Conservation (phyloP, 192 early-diverging fungal genomes). For the Lobulomyces angularis region DNA sequence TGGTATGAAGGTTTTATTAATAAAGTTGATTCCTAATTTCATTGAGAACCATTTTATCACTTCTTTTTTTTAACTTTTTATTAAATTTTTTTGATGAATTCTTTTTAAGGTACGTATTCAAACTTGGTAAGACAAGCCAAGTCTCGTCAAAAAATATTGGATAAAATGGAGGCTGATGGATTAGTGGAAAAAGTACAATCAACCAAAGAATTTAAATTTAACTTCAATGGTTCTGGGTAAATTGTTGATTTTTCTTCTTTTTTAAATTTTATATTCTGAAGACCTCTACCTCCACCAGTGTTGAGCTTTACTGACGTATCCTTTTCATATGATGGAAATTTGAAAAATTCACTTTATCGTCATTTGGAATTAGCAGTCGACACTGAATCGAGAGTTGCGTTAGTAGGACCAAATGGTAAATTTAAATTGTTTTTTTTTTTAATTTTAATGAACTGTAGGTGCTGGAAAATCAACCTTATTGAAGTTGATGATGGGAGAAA, state of each 20-base stretch:
- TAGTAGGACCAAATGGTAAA: slow-evolving; percentile 87
- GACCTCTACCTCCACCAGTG: slow-evolving; percentile 90
- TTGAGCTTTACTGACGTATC: slow-evolving; percentile 82
- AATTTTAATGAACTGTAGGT: slow-evolving; percentile 56
- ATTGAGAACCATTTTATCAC: no score
- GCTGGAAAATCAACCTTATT: slow-evolving; percentile 92
- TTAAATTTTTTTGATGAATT: no score
- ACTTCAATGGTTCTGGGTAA: slow-evolving; percentile 74
- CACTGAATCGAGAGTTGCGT: slow-evolving; percentile 96
- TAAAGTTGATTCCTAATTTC: no score
- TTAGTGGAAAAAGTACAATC: slow-evolving; percentile 88
- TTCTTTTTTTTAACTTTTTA: no score
- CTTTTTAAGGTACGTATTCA: slow-evolving; percentile 98
- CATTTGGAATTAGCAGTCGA: slow-evolving; percentile 89
- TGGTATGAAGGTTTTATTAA: no score
- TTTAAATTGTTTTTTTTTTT: slow-evolving; percentile 44
- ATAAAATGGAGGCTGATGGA: slow-evolving; percentile 99
- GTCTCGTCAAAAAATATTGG: slow-evolving; percentile 98
- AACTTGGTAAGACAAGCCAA: slow-evolving; percentile 98
- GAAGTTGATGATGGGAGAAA: slow-evolving; percentile 88
- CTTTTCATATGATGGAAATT: slow-evolving; percentile 81
- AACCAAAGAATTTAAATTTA: slow-evolving; percentile 66
- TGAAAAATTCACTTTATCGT: slow-evolving; percentile 73
- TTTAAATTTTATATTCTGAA: no score
- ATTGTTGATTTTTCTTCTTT: no score